These are phyloP conservation scores for Termitomyces sp. DNA, from an alignment of 1,284 basidiomycete genomes.

Conservation along the genomic window DNA sequence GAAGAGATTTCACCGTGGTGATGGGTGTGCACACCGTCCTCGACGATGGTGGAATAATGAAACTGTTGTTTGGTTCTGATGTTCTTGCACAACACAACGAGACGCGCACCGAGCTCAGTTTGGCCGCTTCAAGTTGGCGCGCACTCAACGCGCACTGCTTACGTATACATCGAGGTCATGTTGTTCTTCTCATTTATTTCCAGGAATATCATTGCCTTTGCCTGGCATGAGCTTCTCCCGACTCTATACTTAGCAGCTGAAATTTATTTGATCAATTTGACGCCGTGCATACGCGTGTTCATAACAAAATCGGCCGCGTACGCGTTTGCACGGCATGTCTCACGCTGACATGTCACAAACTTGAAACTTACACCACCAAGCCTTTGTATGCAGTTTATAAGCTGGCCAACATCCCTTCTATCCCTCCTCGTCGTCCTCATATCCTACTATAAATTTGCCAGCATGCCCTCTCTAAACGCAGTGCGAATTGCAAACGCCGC, in stretches of 20 bases:
- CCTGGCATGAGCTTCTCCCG: no score
- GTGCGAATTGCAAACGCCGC: constrained; percentile 32
- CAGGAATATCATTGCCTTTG: no score
- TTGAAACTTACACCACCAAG: no score
- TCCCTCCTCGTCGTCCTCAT: background rate
- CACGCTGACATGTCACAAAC: background rate
- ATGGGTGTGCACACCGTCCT: background rate
- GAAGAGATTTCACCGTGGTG: background rate
- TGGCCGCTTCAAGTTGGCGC: no score
- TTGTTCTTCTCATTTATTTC: no score
- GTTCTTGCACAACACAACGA: background rate
- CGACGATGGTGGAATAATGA: background rate
- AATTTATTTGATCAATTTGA: no score
- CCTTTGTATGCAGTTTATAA: background rate
- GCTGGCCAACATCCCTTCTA: background rate
- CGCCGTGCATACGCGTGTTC: no score
- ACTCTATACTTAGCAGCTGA: no score
- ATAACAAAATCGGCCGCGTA: background rate
- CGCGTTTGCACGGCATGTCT: background rate
- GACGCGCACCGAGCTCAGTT: no score
- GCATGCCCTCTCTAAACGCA: constrained; percentile 26
- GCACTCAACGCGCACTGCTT: no score
- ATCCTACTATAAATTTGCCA: background rate
- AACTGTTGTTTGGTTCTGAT: background rate
- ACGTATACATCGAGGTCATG: no score